Percentiles rank a stretch among this genome's conserved stretches.
Evolutionary conservation across 306 rosid genomes (phyloP).

Genomic region (Clitoria ternatea): DNA sequence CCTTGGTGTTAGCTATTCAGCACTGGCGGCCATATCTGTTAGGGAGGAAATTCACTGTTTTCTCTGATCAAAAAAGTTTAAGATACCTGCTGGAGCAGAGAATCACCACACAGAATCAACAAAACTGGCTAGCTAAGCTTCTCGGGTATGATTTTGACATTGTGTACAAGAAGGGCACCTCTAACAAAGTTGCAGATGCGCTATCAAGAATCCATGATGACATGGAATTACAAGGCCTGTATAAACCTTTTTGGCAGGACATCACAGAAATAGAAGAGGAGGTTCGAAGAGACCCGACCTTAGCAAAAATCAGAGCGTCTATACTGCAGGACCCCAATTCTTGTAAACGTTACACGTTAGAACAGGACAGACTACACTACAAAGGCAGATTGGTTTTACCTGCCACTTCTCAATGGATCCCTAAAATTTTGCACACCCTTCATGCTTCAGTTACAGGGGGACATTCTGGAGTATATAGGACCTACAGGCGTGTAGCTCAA

Average conservation of each 20-base stretch:
- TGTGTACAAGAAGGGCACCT: background rate
- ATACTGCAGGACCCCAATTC: too few species aligned
- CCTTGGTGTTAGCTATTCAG: too few species aligned
- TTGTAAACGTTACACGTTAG: too few species aligned
- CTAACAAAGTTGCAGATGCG: background rate
- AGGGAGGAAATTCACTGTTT: background rate
- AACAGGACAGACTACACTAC: too few species aligned
- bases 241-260: too few species aligned
- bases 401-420: background rate
- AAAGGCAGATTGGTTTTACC: background rate
- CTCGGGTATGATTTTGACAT: background rate
- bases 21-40: background rate
- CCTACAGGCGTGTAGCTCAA: background rate
- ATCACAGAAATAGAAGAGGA: too few species aligned
- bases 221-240: too few species aligned
- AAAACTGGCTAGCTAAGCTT: background rate
- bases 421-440: background rate
- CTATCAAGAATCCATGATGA: background rate
- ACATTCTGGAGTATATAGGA: background rate
- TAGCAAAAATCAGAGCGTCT: too few species aligned
- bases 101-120: background rate
- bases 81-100: background rate
- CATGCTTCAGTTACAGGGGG: background rate
- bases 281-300: too few species aligned
- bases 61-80: background rate